Percentiles rank a stretch among this genome's conserved stretches.
phyloP scores from a whole-genome alignment of 768 basidiomycete genomes.

The Mycena olivaceomarginata region DNA sequence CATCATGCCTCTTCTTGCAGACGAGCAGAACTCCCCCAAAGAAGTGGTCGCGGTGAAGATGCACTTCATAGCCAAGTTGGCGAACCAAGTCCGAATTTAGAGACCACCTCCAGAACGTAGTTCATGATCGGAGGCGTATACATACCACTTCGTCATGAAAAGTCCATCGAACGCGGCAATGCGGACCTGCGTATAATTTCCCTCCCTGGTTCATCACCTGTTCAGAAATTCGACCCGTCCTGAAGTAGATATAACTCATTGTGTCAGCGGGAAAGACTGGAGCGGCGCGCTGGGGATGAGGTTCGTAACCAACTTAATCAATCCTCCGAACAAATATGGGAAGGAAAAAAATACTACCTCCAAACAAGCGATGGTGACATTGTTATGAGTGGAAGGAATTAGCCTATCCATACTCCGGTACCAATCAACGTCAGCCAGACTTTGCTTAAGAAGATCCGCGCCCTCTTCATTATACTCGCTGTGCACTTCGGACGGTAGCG shows the following conservation, averaged over 20 bases:
- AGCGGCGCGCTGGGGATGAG: conserved; percentile 86
- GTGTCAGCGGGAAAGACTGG: conserved; percentile 91
- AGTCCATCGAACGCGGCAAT: conserved; percentile 96
- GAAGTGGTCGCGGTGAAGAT: too few species aligned
- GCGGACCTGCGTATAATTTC: conserved; percentile 94
- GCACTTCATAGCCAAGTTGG: too few species aligned
- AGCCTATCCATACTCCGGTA: conserved; percentile 97
- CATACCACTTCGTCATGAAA: conserved; percentile 93
- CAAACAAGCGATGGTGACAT: conserved; percentile 92
- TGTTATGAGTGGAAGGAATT: conserved; percentile 95
- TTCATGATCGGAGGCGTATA: conserved; percentile 88
- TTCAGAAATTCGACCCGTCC: too few species aligned
- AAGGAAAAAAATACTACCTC: conserved; percentile 73
- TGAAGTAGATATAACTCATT: conserved; percentile 73
- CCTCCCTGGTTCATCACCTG: too few species aligned
- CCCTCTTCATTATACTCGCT: conserved; percentile 84
- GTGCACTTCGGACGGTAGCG: conserved; percentile 81
- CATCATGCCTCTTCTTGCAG: too few species aligned
- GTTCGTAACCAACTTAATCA: conserved; percentile 83
- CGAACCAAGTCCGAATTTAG: too few species aligned
- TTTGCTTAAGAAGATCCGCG: conserved; percentile 81
- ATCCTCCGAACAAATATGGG: conserved; percentile 68
- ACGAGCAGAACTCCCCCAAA: too few species aligned
- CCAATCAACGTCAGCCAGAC: conserved; percentile 88
- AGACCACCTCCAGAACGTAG: conserved; percentile 92